A percentile compares a stretch with the other conserved stretches of the same genome.
Conservation (phyloP, 805 yeast genomes). For the Ogataea nitratoaversa region DNA sequence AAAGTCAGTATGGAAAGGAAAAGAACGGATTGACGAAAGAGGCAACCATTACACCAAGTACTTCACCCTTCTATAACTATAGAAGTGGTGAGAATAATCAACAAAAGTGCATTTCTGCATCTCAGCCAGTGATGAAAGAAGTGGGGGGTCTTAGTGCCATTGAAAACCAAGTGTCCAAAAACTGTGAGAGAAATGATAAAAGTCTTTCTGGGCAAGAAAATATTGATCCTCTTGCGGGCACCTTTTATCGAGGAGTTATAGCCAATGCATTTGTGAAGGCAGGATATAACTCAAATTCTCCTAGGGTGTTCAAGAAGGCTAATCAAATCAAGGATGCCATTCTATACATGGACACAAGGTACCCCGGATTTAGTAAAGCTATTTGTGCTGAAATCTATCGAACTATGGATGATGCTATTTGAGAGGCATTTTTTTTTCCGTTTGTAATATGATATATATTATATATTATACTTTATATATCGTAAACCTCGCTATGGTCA, state of each 20-base stretch:
- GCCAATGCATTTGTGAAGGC: conserved; percentile 7
- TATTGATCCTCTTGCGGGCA: conserved; percentile 12
- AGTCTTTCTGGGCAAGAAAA: conserved; percentile 10
- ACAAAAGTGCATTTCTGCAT: conserved; percentile 1
- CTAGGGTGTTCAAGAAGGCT: conserved; percentile 1
- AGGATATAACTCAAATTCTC: conserved; percentile 10
- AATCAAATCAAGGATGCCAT: conserved; percentile 7
- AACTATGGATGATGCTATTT: too few species aligned
- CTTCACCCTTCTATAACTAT: conserved; percentile 15
- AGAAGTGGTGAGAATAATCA: conserved; percentile 1
- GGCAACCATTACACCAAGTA: conserved; percentile 15
- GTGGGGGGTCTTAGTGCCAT: not conserved
- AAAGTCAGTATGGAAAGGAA: conserved; percentile 8
- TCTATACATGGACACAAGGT: conserved; percentile 14
- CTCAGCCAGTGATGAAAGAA: conserved; percentile 1
- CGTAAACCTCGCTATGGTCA: too few species aligned
- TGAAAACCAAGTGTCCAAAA: not conserved
- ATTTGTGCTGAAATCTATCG: conserved; percentile 13
- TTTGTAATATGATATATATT: too few species aligned
- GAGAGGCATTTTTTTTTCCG: too few species aligned
- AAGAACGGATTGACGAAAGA: conserved; percentile 11
- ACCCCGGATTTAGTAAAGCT: conserved; percentile 16
- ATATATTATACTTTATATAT: too few species aligned
- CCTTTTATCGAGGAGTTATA: conserved; percentile 13
- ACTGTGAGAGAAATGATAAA: not conserved